Conservation (phyloP, 495 filamentous ascomycete genomes). For the Penicillium paradoxum region DNA sequence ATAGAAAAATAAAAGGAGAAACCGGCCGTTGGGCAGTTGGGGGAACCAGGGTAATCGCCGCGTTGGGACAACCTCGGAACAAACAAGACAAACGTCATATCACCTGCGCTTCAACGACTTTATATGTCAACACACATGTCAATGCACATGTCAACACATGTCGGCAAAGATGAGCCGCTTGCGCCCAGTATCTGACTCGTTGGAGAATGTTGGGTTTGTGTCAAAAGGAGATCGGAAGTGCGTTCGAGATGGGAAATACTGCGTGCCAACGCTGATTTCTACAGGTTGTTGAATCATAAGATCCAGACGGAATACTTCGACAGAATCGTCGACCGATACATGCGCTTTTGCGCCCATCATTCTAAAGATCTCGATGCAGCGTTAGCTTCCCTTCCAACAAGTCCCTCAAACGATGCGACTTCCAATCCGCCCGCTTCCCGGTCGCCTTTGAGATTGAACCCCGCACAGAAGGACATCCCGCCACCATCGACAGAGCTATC, state of each 20-base stretch:
- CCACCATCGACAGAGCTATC: slow-evolving; percentile 50
- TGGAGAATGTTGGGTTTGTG: slow-evolving; percentile 74
- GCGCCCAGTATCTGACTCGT: slow-evolving; percentile 66
- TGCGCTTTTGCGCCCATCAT: slow-evolving; percentile 74
- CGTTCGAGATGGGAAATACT: slow-evolving; percentile 7
- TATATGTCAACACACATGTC: slow-evolving; percentile 10
- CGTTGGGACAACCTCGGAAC: slow-evolving; percentile 22
- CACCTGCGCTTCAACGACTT: background rate
- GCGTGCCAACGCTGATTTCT: slow-evolving; percentile 4
- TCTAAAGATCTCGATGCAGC: slow-evolving; percentile 65
- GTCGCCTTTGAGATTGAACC: slow-evolving; percentile 16
- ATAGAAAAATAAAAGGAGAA: slow-evolving; percentile 6
- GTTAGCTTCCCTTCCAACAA: slow-evolving; percentile 61
- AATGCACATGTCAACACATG: slow-evolving; percentile 15
- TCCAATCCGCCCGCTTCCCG: slow-evolving; percentile 36
- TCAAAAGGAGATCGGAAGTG: slow-evolving; percentile 83
- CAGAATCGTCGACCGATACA: slow-evolving; percentile 79
- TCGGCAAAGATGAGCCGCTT: slow-evolving; percentile 54
- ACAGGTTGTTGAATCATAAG: slow-evolving; percentile 69
- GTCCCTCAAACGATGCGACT: slow-evolving; percentile 37
- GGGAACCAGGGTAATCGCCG: slow-evolving; percentile 8
- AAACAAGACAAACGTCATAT: slow-evolving; percentile 20
- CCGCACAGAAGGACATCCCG: slow-evolving; percentile 21
- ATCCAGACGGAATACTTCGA: slow-evolving; percentile 79
- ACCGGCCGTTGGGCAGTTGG: slow-evolving; percentile 24